These are phyloP conservation scores for Triticum monococcum DNA, from an alignment of 176 grass and related monocot species.

Conservation along the genomic window DNA sequence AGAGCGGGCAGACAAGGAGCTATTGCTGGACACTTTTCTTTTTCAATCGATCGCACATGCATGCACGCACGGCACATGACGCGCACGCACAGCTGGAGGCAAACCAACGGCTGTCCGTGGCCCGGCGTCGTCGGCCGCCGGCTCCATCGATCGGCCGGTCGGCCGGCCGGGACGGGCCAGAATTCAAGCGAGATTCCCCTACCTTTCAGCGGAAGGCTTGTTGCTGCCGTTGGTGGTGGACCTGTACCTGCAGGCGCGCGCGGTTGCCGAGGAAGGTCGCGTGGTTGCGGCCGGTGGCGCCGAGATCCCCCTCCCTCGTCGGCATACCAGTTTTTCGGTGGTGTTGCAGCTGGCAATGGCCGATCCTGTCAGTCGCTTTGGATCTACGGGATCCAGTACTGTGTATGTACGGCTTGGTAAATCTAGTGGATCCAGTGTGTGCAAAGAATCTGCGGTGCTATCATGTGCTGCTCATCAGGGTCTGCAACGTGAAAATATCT, in stretches of 20 bases:
- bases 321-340: not conserved
- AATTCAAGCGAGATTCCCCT: too few relatives aligned
- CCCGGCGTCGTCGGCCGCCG: not conserved
- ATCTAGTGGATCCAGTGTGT: not conserved
- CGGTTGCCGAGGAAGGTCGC: too few relatives aligned
- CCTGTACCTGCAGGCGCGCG: too few relatives aligned
- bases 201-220: too few relatives aligned
- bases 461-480: too few relatives aligned
- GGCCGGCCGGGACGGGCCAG: too few relatives aligned
- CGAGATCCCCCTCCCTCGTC: not conserved
- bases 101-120: slow-evolving; percentile 16
- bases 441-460: not conserved
- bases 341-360: not conserved
- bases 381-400: not conserved
- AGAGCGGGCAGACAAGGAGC: not conserved
- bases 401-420: not conserved
- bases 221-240: too few relatives aligned
- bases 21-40: not conserved
- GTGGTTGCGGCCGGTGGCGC: too few relatives aligned
- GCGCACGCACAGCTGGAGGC: not conserved
- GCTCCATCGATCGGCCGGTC: not conserved
- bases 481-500: not conserved
- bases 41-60: not conserved
- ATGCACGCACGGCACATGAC: not conserved
- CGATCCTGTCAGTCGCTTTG: not conserved